Conservation (phyloP, 2,329 filamentous ascomycete species). For the Tympanopsis confertula region DNA sequence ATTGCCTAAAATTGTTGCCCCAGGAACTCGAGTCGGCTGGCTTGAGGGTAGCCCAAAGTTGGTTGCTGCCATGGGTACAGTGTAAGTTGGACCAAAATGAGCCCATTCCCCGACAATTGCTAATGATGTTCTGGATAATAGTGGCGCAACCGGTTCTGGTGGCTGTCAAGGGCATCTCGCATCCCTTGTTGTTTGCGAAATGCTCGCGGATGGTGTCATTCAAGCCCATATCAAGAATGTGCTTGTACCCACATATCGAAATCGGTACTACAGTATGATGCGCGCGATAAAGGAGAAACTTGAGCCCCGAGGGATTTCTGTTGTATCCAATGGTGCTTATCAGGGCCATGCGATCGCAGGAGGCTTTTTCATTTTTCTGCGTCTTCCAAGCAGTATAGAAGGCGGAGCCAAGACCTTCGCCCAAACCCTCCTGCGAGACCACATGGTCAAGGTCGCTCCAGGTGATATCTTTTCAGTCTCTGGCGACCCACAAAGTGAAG, state of each 20-base stretch:
- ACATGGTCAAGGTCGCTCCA: conserved; percentile 40
- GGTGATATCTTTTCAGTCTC: conserved; percentile 42
- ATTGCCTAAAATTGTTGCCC: conserved; percentile 59
- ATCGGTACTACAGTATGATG: conserved; percentile 10
- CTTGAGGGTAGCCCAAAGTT: conserved; percentile 45
- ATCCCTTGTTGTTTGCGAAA: conserved; percentile 24
- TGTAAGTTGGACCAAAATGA: conserved; percentile 25
- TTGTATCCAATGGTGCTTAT: conserved; percentile 4
- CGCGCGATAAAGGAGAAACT: conserved; percentile 8
- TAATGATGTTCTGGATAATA: conserved; percentile 1
- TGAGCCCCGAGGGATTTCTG: conserved; percentile 9
- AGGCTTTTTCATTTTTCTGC: conserved; percentile 57
- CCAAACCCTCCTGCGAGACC: conserved; percentile 33
- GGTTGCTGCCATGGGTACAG: conserved; percentile 44
- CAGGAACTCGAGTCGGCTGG: conserved; percentile 53
- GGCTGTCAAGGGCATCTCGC: conserved; percentile 14
- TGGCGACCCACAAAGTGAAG: conserved; percentile 17
- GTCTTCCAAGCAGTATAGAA: conserved; percentile 28
- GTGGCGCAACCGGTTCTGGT: conserved; percentile 14
- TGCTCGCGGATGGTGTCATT: conserved; percentile 38
- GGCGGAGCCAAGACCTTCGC: conserved; percentile 32
- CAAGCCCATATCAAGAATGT: conserved; percentile 37
- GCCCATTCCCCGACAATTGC: neutral
- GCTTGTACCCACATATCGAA: conserved; percentile 42
- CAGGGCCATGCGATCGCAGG: conserved; percentile 23